Evolutionary conservation across 495 filamentous ascomycete species (phyloP).

Genomic region (Penicillium desertorum): DNA sequence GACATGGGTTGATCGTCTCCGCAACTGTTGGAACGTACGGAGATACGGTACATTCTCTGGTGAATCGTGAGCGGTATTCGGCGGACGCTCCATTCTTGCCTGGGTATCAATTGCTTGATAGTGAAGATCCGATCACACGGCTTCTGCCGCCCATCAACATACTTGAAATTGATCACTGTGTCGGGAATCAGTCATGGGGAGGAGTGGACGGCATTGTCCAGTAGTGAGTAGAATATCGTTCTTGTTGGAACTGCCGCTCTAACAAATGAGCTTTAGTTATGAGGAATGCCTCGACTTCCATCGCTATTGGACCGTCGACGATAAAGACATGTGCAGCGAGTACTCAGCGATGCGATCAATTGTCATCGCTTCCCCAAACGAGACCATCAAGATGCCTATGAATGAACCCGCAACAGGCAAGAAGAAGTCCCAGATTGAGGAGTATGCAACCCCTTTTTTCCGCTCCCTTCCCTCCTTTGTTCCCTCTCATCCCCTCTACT

Average conservation of each 20-base stretch:
- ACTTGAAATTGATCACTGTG: slow-evolving; percentile 77
- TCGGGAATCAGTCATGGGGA: slow-evolving; percentile 81
- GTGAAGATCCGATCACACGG: slow-evolving; percentile 43
- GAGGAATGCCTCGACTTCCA: slow-evolving; percentile 76
- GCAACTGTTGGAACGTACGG: slow-evolving; percentile 78
- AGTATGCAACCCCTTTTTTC: slow-evolving; percentile 41
- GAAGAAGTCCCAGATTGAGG: slow-evolving; percentile 78
- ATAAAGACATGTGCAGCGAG: slow-evolving; percentile 73
- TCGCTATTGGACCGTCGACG: slow-evolving; percentile 85
- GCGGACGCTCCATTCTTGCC: slow-evolving; percentile 65
- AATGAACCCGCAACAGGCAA: slow-evolving; percentile 81
- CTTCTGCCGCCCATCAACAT: slow-evolving; percentile 56
- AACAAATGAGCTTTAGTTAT: slow-evolving; percentile 49
- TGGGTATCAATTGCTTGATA: slow-evolving; percentile 55
- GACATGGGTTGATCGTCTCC: slow-evolving; percentile 52
- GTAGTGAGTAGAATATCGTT: slow-evolving; percentile 46
- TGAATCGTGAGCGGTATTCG: slow-evolving; percentile 59
- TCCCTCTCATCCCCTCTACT: background rate
- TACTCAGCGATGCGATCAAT: slow-evolving; percentile 76
- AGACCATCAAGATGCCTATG: slow-evolving; percentile 84
- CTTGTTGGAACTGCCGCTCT: background rate
- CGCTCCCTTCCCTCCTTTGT: background rate
- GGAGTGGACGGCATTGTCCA: slow-evolving; percentile 69
- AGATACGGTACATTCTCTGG: slow-evolving; percentile 78
- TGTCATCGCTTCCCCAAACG: slow-evolving; percentile 72